Conservation (phyloP, 2,329 filamentous ascomycete genomes). For the Xylariaceae sp. region DNA sequence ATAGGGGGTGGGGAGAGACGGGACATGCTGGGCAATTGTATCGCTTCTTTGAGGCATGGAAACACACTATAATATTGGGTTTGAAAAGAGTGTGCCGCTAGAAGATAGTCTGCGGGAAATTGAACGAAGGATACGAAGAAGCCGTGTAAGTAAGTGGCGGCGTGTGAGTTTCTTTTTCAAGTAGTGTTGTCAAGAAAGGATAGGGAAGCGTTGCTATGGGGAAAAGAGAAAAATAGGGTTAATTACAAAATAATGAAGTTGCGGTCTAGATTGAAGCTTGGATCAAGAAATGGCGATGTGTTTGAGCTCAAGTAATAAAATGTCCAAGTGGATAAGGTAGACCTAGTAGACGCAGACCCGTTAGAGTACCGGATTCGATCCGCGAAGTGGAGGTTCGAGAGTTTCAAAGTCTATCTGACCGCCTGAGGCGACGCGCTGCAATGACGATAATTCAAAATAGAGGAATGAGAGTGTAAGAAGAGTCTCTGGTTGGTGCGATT, state of each 20-base stretch:
- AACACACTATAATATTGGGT: conserved; percentile 22
- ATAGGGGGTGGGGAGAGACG: conserved; percentile 31
- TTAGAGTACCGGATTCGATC: not conserved
- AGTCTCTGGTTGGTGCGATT: not conserved
- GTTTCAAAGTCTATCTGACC: not conserved
- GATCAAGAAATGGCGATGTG: conserved; percentile 14
- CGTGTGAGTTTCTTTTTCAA: conserved; percentile 13
- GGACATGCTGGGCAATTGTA: conserved; percentile 34
- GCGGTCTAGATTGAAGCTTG: conserved; percentile 25
- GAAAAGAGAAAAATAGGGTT: conserved; percentile 18
- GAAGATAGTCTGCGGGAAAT: not conserved
- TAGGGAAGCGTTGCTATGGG: conserved; percentile 10
- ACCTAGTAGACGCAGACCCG: conserved; percentile 7
- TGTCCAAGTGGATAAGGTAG: conserved; percentile 20
- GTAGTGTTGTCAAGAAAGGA: not conserved
- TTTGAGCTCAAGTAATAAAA: conserved; percentile 11
- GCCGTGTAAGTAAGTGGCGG: not conserved
- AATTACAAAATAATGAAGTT: conserved; percentile 23
- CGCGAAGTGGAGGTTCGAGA: not conserved
- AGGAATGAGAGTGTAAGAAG: not conserved
- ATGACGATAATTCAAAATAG: conserved; percentile 1
- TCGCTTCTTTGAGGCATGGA: conserved; percentile 24
- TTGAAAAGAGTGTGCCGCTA: not conserved
- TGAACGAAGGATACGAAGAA: not conserved
- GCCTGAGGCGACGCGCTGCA: not conserved